These are phyloP conservation scores for Conticribra weissflogii DNA, from an alignment of 108 stramenopile species.

Conservation along the genomic window DNA sequence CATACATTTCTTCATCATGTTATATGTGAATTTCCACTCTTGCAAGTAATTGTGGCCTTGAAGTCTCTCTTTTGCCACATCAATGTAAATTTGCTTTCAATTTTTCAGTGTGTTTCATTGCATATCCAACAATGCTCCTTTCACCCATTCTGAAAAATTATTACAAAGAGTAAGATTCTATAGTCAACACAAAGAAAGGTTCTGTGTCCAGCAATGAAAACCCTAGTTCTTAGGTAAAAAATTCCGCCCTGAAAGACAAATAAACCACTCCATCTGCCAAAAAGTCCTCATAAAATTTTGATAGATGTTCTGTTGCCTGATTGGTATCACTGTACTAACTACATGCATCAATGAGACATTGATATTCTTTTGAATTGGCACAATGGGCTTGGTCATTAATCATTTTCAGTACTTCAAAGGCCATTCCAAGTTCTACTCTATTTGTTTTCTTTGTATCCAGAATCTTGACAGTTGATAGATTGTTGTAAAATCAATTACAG, in stretches of 20 bases:
- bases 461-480: slow-evolving; percentile 69
- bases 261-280: slow-evolving; percentile 87
- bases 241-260: slow-evolving; percentile 79
- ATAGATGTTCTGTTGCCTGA: slow-evolving; percentile 71
- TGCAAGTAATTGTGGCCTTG: slow-evolving; percentile 48
- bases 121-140: slow-evolving; percentile 83
- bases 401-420: slow-evolving; percentile 86
- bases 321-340: slow-evolving; percentile 84
- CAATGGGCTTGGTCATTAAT: slow-evolving; percentile 78
- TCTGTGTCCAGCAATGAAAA: background rate
- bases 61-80: slow-evolving; percentile 54
- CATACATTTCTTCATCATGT: background rate
- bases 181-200: background rate
- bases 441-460: slow-evolving; percentile 84
- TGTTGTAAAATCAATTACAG: slow-evolving; percentile 70
- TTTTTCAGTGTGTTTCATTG: slow-evolving; percentile 82
- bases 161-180: no score
- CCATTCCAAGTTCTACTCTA: slow-evolving; percentile 70
- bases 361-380: slow-evolving; percentile 80
- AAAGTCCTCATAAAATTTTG: slow-evolving; percentile 85
- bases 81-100: slow-evolving; percentile 70
- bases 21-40: slow-evolving; percentile 26
- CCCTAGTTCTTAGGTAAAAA: slow-evolving; percentile 62
- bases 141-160: slow-evolving; percentile 68
- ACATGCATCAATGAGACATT: slow-evolving; percentile 85